These are phyloP conservation scores for Wickerhamomyces sydowiorum DNA, from an alignment of 805 yeast genomes.

Conservation along the genomic window DNA sequence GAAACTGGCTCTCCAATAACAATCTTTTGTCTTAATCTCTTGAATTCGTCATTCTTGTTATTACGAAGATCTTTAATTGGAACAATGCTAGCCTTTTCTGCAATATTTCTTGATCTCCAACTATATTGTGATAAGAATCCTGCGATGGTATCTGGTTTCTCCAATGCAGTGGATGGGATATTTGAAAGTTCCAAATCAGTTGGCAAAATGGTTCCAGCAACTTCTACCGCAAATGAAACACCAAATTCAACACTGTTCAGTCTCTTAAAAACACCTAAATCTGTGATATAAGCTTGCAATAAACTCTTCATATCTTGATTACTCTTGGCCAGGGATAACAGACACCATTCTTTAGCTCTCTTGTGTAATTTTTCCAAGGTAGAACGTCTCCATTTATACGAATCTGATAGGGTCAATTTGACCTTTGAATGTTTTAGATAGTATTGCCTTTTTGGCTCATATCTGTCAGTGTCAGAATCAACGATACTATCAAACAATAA, in stretches of 20 bases:
- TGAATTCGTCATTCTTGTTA: constrained; percentile 16
- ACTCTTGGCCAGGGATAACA: constrained; percentile 48
- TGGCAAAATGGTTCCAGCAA: constrained; percentile 72
- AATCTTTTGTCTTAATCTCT: constrained; percentile 15
- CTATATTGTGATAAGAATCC: constrained; percentile 72
- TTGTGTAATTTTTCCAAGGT: constrained; percentile 57
- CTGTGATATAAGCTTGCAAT: constrained; percentile 70
- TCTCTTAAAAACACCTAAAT: constrained; percentile 27
- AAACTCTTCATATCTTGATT: constrained; percentile 73
- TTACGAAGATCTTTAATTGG: constrained; percentile 12
- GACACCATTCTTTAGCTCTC: constrained; percentile 65
- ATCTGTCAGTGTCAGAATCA: constrained; percentile 80
- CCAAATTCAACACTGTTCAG: constrained; percentile 61
- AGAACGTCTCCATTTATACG: constrained; percentile 65
- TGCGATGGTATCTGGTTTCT: constrained; percentile 54
- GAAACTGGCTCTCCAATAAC: constrained; percentile 16
- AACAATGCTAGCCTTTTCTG: constrained; percentile 23
- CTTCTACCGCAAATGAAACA: constrained; percentile 82
- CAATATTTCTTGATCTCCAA: constrained; percentile 49
- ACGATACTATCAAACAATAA: constrained; percentile 72
- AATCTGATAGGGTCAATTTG: constrained; percentile 56
- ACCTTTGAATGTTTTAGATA: constrained; percentile 36
- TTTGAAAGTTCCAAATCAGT: constrained; percentile 61
- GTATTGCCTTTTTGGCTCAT: constrained; percentile 76
- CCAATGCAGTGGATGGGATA: constrained; percentile 30